Evolutionary conservation across 805 yeast species (phyloP).

Genomic region (Starmerella riodocensis): DNA sequence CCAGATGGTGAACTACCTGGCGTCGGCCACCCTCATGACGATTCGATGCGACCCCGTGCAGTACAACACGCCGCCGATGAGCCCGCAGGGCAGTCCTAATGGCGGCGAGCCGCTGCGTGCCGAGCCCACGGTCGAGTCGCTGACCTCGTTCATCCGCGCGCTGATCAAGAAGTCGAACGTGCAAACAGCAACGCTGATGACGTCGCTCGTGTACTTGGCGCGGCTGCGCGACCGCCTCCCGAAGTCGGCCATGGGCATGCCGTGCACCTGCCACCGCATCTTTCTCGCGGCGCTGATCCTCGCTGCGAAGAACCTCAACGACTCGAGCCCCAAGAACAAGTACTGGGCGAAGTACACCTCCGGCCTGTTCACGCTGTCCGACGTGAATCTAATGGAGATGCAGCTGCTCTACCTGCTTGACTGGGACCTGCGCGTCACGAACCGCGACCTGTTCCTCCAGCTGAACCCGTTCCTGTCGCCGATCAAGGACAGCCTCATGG

Average conservation of each 20-base stretch:
- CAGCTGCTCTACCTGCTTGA: conserved; percentile 70
- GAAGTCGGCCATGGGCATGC: conserved; percentile 75
- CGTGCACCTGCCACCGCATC: conserved; percentile 82
- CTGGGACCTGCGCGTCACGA: conserved; percentile 68
- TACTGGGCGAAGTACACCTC: conserved; percentile 93
- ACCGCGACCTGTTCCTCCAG: conserved; percentile 54
- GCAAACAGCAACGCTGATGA: conserved; percentile 90
- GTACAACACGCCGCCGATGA: conserved; percentile 21
- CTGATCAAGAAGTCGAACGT: conserved; percentile 75
- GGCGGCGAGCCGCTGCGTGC: conserved; percentile 13
- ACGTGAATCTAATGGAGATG: conserved; percentile 82
- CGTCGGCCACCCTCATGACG: conserved; percentile 30
- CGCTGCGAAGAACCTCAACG: conserved; percentile 87
- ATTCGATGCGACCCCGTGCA: conserved; percentile 28
- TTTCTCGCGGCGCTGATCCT: conserved; percentile 78
- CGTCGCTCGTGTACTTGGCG: conserved; percentile 70
- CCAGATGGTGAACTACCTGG: conserved; percentile 32
- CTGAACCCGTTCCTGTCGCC: conserved; percentile 65
- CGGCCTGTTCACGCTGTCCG: conserved; percentile 62
- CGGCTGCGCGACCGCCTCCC: conserved; percentile 70
- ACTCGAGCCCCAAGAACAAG: conserved; percentile 85
- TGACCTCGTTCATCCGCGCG: conserved; percentile 47
- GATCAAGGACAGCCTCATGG: conserved; percentile 42
- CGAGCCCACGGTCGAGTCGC: conserved; percentile 25
- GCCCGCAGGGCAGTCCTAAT: conserved; percentile 14